A percentile compares a stretch with the other conserved stretches of the same genome.
Conservation (phyloP, 2,329 filamentous ascomycete species). For the Diplodia intermedia region DNA sequence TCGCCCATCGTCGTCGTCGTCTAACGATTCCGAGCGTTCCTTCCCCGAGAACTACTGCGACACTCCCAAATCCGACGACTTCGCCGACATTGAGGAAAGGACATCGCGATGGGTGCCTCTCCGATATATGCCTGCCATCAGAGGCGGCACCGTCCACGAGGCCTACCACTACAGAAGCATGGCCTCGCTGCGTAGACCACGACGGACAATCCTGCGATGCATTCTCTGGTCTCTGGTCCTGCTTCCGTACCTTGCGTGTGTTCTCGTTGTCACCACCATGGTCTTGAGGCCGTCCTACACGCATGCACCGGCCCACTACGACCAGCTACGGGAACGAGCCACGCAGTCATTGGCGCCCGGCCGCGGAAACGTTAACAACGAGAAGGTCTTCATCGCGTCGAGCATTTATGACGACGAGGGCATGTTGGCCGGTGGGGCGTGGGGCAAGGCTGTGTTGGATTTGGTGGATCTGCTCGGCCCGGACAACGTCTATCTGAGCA, state of each 20-base stretch:
- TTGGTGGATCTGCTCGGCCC: constrained; percentile 71
- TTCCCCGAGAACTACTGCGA: constrained; percentile 28
- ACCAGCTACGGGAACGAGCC: constrained; percentile 48
- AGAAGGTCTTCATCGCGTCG: constrained; percentile 76
- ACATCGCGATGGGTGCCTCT: constrained; percentile 27
- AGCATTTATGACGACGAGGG: constrained; percentile 72
- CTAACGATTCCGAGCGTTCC: constrained; percentile 26
- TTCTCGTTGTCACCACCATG: constrained; percentile 53
- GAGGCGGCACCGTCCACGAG: constrained; percentile 19
- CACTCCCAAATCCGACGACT: constrained; percentile 28
- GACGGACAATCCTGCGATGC: constrained; percentile 17
- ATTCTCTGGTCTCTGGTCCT: constrained; percentile 44
- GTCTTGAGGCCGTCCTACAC: constrained; percentile 65
- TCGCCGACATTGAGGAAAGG: constrained; percentile 15
- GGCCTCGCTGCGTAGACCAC: constrained; percentile 29
- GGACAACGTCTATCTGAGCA: constrained; percentile 72
- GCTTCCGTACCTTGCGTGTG: constrained; percentile 43
- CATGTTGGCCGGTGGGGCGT: constrained; percentile 66
- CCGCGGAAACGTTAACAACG: constrained; percentile 61
- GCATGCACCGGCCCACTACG: constrained; percentile 60
- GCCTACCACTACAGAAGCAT: constrained; percentile 30
- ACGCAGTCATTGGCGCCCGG: constrained; percentile 41
- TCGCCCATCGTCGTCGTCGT: constrained; percentile 23
- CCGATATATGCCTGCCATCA: constrained; percentile 29
- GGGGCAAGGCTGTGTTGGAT: constrained; percentile 67